Base-by-base conservation (phyloP, 768 basidiomycete genomes). In the Tephrocybe rancida region DNA sequence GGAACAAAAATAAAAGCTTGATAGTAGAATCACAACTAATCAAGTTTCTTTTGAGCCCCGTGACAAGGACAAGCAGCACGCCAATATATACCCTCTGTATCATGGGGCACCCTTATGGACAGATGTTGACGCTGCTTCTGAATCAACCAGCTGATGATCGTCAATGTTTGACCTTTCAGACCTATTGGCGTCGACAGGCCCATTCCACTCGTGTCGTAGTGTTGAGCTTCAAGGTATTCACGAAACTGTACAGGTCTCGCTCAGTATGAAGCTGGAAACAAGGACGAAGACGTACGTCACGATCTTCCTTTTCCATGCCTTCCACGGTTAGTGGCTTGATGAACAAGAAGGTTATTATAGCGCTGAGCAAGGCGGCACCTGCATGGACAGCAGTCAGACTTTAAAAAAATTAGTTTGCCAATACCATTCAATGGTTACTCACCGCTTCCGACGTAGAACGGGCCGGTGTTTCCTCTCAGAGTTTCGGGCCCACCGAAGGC, bases 391-490 rank as follows among this genome's bases (percentile, higher is more conserved):
- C 11, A 18, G 22, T n/a, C 35, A 37, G n/a, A 19, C 16, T 7
- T 24, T 21, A 49, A 1, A 9, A n/a, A 34, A 27, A 16, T 44
- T 22, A 45, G 25, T n/a, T 22, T 19, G 39, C 9, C 18, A 6
- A 41, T 41, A 6, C 18, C 11, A 19, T 19, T 41, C 19, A 21
- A n/a, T n/a, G n/a, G n/a, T n/a, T 41, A 45, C 57, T 37, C 55
- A 75, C 85, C 87, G 58, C 88, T 88, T 14, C 78, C 92, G 56
- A 92, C 66, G 88, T 87, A 92, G 80, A 92, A 92, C 6, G 90
- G 90, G 8, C 90, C 90, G 0, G 92, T 92, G 64, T 87, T 85
- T 44, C 85, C 87, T 49, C 73, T 75, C 35, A 70, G 66, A 19
- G 81, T 70, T 14, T 48, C 61, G 0, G 77, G 8, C 7, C 85